phyloP scores from a whole-genome alignment of 1,284 basidiomycete genomes.

The Boletus subluridellus region DNA sequence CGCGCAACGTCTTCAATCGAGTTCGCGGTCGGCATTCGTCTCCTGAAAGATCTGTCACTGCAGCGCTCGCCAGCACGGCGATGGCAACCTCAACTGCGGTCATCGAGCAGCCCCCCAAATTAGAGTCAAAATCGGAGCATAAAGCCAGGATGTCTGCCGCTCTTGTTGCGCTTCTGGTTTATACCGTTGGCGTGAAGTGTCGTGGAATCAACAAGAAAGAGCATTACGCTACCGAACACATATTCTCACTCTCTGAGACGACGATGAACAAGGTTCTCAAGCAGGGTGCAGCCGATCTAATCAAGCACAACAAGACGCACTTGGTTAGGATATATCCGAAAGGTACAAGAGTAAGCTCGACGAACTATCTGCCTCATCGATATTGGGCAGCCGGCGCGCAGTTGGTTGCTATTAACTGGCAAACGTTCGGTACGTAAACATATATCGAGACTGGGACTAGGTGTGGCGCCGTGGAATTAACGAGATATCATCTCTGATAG shows the following conservation, averaged over 20 bases:
- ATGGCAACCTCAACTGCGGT: slow-evolving; percentile 9
- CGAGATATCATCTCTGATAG: slow-evolving; percentile 38
- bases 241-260: slow-evolving; percentile 92
- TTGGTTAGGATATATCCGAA: slow-evolving; percentile 90
- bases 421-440: slow-evolving; percentile 74
- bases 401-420: slow-evolving; percentile 97
- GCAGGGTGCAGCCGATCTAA: slow-evolving; percentile 64
- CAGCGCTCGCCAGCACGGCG: slow-evolving; percentile 9
- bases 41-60: slow-evolving; percentile 14
- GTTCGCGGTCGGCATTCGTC: slow-evolving; percentile 31
- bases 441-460: neutral
- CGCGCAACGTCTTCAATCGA: slow-evolving; percentile 38
- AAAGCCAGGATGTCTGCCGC: slow-evolving; percentile 71
- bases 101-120: slow-evolving; percentile 15
- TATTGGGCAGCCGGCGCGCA: slow-evolving; percentile 92
- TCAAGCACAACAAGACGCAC: slow-evolving; percentile 87
- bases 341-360: slow-evolving; percentile 75
- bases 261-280: slow-evolving; percentile 69
- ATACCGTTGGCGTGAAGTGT: slow-evolving; percentile 95
- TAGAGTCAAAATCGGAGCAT: slow-evolving; percentile 16
- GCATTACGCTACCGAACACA: slow-evolving; percentile 81
- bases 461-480: neutral
- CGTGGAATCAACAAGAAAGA: slow-evolving; percentile 90
- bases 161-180: slow-evolving; percentile 80
- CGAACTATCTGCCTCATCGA: slow-evolving; percentile 87